Conservation (phyloP, 306 rosid species). For the Corylus avellana region DNA sequence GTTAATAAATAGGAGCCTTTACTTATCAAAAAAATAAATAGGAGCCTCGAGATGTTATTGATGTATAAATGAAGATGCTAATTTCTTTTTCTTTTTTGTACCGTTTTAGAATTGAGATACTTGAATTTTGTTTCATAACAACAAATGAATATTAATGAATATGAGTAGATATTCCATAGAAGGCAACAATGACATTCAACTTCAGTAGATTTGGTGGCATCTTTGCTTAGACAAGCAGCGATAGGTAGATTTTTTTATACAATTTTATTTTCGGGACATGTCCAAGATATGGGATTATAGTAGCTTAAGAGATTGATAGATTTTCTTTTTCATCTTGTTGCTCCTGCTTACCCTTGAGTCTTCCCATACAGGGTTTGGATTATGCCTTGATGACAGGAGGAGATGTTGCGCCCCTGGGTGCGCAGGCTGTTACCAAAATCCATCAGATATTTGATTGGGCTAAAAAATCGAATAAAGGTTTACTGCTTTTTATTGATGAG, state of each 20-base stretch:
- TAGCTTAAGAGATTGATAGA: not conserved
- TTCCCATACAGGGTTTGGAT: constrained; percentile 80
- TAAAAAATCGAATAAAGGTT: constrained; percentile 84
- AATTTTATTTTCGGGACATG: not conserved
- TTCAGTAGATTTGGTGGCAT: not conserved
- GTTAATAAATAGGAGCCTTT: not conserved
- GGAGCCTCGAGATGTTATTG: not conserved
- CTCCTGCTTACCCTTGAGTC: not conserved
- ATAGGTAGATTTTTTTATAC: not conserved
- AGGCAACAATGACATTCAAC: not conserved
- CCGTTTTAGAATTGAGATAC: not conserved
- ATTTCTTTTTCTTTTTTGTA: not conserved
- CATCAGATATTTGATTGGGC: constrained; percentile 99
- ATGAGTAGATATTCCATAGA: not conserved
- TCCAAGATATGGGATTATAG: not conserved
- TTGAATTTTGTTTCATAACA: not conserved
- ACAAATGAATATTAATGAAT: not conserved
- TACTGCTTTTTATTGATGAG: constrained; percentile 94
- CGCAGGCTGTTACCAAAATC: constrained; percentile 96
- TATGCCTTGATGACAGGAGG: constrained; percentile 99
- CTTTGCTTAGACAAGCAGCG: not conserved
- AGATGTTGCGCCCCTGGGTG: constrained; percentile 95
- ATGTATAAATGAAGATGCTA: not conserved
- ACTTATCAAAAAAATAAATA: too few species aligned
- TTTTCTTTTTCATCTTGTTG: not conserved